phyloP scores from a whole-genome alignment of 805 yeast species.

The Candida ipomoeae region DNA sequence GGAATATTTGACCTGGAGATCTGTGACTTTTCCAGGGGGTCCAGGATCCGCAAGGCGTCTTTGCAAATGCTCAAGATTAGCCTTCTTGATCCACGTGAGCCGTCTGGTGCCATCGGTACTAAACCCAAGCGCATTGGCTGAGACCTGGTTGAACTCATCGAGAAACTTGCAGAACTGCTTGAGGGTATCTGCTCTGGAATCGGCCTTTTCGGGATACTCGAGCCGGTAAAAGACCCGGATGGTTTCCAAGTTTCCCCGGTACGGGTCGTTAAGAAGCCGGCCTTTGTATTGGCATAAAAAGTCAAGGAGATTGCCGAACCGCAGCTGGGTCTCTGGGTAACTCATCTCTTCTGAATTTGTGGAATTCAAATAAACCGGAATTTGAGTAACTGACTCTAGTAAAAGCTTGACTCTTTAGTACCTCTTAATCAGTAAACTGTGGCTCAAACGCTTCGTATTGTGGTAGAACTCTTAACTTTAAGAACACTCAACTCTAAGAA shows the following conservation, averaged over 20 bases:
- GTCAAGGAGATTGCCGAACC: slow-evolving; percentile 8
- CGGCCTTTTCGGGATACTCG: not conserved
- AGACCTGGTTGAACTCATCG: slow-evolving; percentile 12
- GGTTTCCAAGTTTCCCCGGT: slow-evolving; percentile 9
- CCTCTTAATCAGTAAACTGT: too few species aligned
- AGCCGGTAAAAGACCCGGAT: slow-evolving; percentile 4
- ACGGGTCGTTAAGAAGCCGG: slow-evolving; percentile 13
- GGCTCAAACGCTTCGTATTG: too few species aligned
- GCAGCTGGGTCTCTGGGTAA: slow-evolving; percentile 2
- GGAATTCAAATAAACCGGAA: too few species aligned
- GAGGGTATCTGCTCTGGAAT: not conserved
- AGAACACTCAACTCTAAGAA: too few species aligned
- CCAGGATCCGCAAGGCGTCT: not conserved
- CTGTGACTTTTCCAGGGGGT: not conserved
- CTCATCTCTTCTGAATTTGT: slow-evolving; percentile 1
- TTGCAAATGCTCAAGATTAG: slow-evolving; percentile 8
- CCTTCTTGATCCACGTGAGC: slow-evolving; percentile 11
- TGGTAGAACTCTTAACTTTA: too few species aligned
- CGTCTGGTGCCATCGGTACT: not conserved
- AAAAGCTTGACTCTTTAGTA: too few species aligned
- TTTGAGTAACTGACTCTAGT: too few species aligned
- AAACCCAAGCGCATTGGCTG: slow-evolving; percentile 14
- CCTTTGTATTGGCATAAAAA: slow-evolving; percentile 8
- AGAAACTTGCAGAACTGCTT: slow-evolving; percentile 10
- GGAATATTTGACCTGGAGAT: not conserved